Evolutionary conservation across 257 asterid species (phyloP).

Genomic region (Plectranthus barbatus): DNA sequence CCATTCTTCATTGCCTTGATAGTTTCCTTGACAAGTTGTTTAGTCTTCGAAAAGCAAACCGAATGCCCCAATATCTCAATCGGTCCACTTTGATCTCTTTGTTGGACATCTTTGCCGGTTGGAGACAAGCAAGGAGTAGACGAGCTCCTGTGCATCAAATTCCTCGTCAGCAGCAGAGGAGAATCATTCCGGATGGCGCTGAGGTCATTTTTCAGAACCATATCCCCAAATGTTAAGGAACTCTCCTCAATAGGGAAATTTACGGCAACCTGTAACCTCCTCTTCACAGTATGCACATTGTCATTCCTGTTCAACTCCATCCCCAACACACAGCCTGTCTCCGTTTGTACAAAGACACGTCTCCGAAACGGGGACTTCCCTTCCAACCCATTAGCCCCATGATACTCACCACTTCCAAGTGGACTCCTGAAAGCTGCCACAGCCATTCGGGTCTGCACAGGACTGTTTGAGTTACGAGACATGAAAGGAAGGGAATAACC

Average conservation of each 20-base stretch:
- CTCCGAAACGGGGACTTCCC: conserved; percentile 55
- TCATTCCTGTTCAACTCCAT: conserved; percentile 88
- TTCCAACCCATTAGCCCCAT: conserved; percentile 53
- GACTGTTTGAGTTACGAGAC: conserved; percentile 81
- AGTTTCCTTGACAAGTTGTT: conserved; percentile 69
- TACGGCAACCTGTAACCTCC: conserved; percentile 76
- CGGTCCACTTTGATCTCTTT: conserved; percentile 77
- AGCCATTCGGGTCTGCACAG: conserved; percentile 96
- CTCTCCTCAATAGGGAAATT: conserved; percentile 86
- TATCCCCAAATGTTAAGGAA: conserved; percentile 80
- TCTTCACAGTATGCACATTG: conserved; percentile 86
- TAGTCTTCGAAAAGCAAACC: conserved; percentile 35
- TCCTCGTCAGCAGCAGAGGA: conserved; percentile 77
- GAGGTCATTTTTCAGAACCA: conserved; percentile 80
- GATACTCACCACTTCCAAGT: conserved; percentile 56
- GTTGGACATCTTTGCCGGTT: conserved; percentile 71
- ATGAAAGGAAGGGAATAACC: conserved; percentile 35
- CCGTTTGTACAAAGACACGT: conserved; percentile 92
- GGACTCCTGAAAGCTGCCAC: conserved; percentile 76
- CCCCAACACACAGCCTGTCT: conserved; percentile 82
- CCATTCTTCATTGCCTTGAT: conserved; percentile 75
- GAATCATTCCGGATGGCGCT: conserved; percentile 79
- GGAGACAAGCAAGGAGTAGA: conserved; percentile 98
- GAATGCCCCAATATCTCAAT: conserved; percentile 80
- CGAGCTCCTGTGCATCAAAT: conserved; percentile 78